A percentile compares a stretch with the other conserved stretches of the same genome.
Evolutionary conservation across 495 filamentous ascomycete genomes (phyloP).

Genomic region (Achaetomiella virescens): DNA sequence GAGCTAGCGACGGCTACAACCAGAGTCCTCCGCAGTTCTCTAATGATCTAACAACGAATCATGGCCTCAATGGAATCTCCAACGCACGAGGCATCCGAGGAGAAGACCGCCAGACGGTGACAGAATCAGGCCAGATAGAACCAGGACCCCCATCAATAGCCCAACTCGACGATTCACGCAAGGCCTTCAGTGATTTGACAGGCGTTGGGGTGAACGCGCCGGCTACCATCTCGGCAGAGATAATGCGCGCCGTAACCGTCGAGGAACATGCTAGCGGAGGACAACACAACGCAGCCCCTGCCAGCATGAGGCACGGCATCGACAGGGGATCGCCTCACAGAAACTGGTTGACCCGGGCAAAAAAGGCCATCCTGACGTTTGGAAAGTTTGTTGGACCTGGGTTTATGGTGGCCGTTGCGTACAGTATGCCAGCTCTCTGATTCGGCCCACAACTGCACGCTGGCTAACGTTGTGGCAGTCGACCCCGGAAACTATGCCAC

Average conservation of each 20-base stretch:
- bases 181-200: not conserved
- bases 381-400: slow-evolving; percentile 77
- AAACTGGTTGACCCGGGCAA: slow-evolving; percentile 19
- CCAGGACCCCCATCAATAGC: not conserved
- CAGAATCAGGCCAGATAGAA: not conserved
- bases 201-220: slow-evolving; percentile 1
- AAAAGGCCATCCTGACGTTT: slow-evolving; percentile 53
- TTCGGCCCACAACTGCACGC: not conserved
- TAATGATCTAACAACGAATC: slow-evolving; percentile 51
- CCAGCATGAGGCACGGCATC: not conserved
- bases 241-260: not conserved
- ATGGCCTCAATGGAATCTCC: slow-evolving; percentile 53
- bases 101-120: not conserved
- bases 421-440: slow-evolving; percentile 27
- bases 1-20: slow-evolving; percentile 47
- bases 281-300: not conserved
- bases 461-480: slow-evolving; percentile 7
- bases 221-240: not conserved
- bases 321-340: not conserved
- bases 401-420: slow-evolving; percentile 73
- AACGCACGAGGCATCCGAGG: slow-evolving; percentile 43
- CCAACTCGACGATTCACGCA: not conserved
- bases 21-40: slow-evolving; percentile 51
- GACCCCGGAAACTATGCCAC: slow-evolving; percentile 34
- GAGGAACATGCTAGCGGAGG: not conserved